phyloP scores from a whole-genome alignment of 495 filamentous ascomycete genomes.

The Aspergillus steynii region DNA sequence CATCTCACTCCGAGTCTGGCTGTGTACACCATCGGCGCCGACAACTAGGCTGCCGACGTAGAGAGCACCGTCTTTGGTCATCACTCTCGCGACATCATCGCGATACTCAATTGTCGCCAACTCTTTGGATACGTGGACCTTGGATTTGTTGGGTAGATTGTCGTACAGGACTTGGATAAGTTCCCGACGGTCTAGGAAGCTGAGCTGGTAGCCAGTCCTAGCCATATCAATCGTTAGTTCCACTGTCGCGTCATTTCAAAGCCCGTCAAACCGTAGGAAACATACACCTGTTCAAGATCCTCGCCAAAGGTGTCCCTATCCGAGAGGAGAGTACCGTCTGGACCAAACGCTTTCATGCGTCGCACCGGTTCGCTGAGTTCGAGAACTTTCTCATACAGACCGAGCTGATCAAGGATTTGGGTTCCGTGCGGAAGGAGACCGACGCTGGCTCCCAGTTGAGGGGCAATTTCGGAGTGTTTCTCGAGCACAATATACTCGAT shows the following conservation, averaged over 20 bases:
- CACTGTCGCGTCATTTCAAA: too few relatives aligned
- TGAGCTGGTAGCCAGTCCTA: too few relatives aligned
- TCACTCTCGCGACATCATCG: conserved; percentile 12
- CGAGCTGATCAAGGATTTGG: conserved; percentile 24
- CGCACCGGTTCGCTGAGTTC: not conserved
- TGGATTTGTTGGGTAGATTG: conserved; percentile 15
- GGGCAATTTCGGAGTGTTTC: conserved; percentile 5
- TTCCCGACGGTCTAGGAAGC: too few relatives aligned
- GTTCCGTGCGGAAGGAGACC: conserved; percentile 18
- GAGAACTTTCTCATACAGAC: conserved; percentile 2
- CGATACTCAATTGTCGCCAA: conserved; percentile 15
- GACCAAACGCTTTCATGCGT: not conserved
- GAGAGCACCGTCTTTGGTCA: conserved; percentile 26
- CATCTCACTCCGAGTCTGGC: conserved; percentile 25
- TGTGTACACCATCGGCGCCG: conserved; percentile 52
- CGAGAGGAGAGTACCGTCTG: not conserved
- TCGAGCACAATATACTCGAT: conserved; percentile 25
- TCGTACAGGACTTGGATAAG: conserved; percentile 15
- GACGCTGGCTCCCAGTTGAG: conserved; percentile 15
- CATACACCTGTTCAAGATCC: too few relatives aligned
- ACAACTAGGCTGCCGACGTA: conserved; percentile 44
- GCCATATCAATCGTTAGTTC: too few relatives aligned
- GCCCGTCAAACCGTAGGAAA: too few relatives aligned
- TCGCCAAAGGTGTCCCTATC: not conserved
- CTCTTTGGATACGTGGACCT: conserved; percentile 10